A percentile compares a stretch with the other conserved stretches of the same genome.
Conservation (phyloP, 2,329 filamentous ascomycete species). For the Arthrobotrys sphaeroides region DNA sequence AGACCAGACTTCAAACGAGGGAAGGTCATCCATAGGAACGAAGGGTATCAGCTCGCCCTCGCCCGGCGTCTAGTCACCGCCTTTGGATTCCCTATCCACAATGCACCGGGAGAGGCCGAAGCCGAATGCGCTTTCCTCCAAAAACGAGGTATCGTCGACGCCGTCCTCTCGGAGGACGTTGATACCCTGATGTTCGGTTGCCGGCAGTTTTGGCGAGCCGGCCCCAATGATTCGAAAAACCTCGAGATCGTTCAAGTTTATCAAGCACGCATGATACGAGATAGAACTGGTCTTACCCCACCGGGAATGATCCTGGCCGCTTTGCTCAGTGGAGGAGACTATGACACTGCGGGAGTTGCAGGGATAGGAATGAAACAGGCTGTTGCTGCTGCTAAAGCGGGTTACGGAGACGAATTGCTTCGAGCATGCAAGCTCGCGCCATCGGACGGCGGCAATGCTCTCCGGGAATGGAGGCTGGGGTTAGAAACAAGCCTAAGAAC, state of each 20-base stretch:
- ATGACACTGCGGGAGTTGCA: constrained; percentile 84
- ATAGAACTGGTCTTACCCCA: constrained; percentile 74
- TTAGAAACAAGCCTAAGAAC: constrained; percentile 79
- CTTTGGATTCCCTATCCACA: constrained; percentile 84
- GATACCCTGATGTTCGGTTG: constrained; percentile 98
- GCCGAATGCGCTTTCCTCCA: constrained; percentile 93
- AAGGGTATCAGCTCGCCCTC: constrained; percentile 74
- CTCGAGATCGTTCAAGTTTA: constrained; percentile 79
- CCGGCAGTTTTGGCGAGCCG: constrained; percentile 62
- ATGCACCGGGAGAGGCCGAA: constrained; percentile 93
- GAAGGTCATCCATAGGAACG: constrained; percentile 73
- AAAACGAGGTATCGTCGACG: constrained; percentile 82
- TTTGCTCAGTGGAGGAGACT: constrained; percentile 94
- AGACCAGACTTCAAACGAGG: constrained; percentile 90
- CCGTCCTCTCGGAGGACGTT: constrained; percentile 93
- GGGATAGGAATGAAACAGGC: constrained; percentile 88
- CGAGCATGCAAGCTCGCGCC: constrained; percentile 64
- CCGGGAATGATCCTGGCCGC: constrained; percentile 94
- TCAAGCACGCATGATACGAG: constrained; percentile 64
- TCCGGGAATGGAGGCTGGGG: constrained; percentile 76
- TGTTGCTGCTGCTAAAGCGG: constrained; percentile 86
- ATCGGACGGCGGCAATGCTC: constrained; percentile 69
- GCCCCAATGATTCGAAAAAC: constrained; percentile 68
- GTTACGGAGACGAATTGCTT: constrained; percentile 77
- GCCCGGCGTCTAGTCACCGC: constrained; percentile 84